Conservation (phyloP, 2,329 filamentous ascomycete species). For the Cladosporium colombiae region DNA sequence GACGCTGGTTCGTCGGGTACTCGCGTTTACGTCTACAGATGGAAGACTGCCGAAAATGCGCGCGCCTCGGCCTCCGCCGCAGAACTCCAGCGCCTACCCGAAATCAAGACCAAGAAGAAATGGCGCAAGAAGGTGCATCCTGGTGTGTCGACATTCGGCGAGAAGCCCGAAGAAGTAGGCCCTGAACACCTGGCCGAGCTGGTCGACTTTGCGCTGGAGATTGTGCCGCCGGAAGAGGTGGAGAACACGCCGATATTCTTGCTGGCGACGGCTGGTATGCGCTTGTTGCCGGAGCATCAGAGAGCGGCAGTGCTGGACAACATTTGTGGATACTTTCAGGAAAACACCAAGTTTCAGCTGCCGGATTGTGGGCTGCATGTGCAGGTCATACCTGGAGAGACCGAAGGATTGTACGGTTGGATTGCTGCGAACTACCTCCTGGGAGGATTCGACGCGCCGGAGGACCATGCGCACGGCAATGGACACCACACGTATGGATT, state of each 20-base stretch:
- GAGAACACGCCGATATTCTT: conserved; percentile 88
- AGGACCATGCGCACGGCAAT: conserved; percentile 77
- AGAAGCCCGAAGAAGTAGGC: conserved; percentile 73
- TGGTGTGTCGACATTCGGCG: conserved; percentile 84
- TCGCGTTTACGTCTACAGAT: conserved; percentile 89
- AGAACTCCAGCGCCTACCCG: conserved; percentile 70
- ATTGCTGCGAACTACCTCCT: conserved; percentile 94
- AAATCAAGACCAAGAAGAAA: conserved; percentile 77
- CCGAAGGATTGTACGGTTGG: conserved; percentile 95
- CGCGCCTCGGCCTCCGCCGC: conserved; percentile 60
- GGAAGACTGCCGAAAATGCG: conserved; percentile 75
- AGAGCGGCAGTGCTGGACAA: conserved; percentile 71
- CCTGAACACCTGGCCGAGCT: conserved; percentile 77
- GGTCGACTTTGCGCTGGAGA: conserved; percentile 75
- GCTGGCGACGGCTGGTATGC: conserved; percentile 94
- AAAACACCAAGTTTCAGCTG: conserved; percentile 76
- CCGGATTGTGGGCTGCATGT: conserved; percentile 90
- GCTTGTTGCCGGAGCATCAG: conserved; percentile 73
- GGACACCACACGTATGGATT: conserved; percentile 95
- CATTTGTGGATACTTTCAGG: conserved; percentile 79
- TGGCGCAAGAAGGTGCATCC: conserved; percentile 95
- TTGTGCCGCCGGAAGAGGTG: conserved; percentile 75
- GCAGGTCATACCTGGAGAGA: conserved; percentile 93
- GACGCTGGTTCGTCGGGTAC: conserved; percentile 98
- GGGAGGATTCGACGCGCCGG: conserved; percentile 80